phyloP scores from a whole-genome alignment of 805 yeast species.

The Saturnispora galanensis region DNA sequence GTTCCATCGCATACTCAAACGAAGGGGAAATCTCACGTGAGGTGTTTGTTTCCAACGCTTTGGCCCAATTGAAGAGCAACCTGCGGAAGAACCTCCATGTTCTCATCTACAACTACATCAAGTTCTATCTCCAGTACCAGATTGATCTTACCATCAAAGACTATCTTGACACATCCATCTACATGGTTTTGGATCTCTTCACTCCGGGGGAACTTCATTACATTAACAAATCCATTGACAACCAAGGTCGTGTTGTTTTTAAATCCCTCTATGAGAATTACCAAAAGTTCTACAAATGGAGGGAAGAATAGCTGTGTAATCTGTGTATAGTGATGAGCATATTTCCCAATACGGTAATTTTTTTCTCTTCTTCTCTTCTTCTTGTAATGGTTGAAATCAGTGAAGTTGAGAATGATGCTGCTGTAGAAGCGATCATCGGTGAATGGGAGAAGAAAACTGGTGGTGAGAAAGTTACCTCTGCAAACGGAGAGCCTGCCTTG shows the following conservation, averaged over 20 bases:
- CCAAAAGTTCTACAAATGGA: slow-evolving; percentile 76
- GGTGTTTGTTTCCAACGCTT: slow-evolving; percentile 39
- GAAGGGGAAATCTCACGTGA: slow-evolving; percentile 12
- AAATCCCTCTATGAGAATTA: slow-evolving; percentile 62
- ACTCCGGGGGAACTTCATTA: slow-evolving; percentile 56
- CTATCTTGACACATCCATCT: slow-evolving; percentile 46
- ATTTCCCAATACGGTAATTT: neutral
- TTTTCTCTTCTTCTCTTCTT: neutral
- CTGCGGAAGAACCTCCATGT: slow-evolving; percentile 57
- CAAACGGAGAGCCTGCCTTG: slow-evolving; percentile 55
- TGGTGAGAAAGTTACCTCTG: slow-evolving; percentile 4
- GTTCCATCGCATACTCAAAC: slow-evolving; percentile 11
- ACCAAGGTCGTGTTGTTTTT: slow-evolving; percentile 58
- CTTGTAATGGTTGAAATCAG: slow-evolving; percentile 24
- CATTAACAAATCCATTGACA: slow-evolving; percentile 57
- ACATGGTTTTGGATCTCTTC: slow-evolving; percentile 55
- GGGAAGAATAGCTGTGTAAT: slow-evolving; percentile 32
- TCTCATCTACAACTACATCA: slow-evolving; percentile 49
- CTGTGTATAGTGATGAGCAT: neutral
- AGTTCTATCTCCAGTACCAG: slow-evolving; percentile 39
- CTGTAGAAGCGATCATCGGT: slow-evolving; percentile 16
- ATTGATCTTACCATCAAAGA: slow-evolving; percentile 39
- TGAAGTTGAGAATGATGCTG: slow-evolving; percentile 19
- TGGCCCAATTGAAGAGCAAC: slow-evolving; percentile 45
- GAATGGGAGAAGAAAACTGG: slow-evolving; percentile 25